phyloP scores from a whole-genome alignment of 106 monocot genomes.

The Acorus gramineus region DNA sequence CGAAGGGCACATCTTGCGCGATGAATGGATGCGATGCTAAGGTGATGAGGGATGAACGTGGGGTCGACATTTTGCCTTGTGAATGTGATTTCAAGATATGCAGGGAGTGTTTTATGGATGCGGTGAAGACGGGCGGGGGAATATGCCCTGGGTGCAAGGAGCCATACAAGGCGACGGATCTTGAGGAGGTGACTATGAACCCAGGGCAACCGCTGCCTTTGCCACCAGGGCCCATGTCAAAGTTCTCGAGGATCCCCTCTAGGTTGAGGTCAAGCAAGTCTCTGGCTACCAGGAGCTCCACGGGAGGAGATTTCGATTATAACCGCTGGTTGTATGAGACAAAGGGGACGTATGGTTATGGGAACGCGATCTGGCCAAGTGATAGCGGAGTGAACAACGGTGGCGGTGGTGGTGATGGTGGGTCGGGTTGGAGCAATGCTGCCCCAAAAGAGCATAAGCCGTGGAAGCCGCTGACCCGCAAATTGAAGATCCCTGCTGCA shows the following conservation, averaged over 20 bases:
- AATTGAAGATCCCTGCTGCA: constrained; percentile 66
- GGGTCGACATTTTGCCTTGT: constrained; percentile 62
- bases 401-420: constrained; percentile 9
- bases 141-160: too few relatives aligned
- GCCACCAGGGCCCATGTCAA: background rate
- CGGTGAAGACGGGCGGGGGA: too few relatives aligned
- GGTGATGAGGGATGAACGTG: constrained; percentile 60
- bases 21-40: constrained; percentile 56
- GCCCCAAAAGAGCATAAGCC: constrained; percentile 62
- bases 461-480: constrained; percentile 82
- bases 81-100: constrained; percentile 29
- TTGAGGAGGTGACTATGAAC: too few relatives aligned
- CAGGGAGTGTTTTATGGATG: too few relatives aligned
- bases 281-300: constrained; percentile 12
- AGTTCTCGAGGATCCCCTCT: too few relatives aligned
- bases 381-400: constrained; percentile 28
- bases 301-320: constrained; percentile 28
- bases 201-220: constrained; percentile 19
- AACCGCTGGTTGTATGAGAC: constrained; percentile 38
- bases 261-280: constrained; percentile 8
- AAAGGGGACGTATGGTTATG: constrained; percentile 75
- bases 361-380: constrained; percentile 71
- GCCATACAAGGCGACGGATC: background rate
- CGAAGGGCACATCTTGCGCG: constrained; percentile 41
- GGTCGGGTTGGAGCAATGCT: constrained; percentile 3